Evolutionary conservation across 176 grass and related monocot genomes (phyloP).

Genomic region (Oryza brachyantha): DNA sequence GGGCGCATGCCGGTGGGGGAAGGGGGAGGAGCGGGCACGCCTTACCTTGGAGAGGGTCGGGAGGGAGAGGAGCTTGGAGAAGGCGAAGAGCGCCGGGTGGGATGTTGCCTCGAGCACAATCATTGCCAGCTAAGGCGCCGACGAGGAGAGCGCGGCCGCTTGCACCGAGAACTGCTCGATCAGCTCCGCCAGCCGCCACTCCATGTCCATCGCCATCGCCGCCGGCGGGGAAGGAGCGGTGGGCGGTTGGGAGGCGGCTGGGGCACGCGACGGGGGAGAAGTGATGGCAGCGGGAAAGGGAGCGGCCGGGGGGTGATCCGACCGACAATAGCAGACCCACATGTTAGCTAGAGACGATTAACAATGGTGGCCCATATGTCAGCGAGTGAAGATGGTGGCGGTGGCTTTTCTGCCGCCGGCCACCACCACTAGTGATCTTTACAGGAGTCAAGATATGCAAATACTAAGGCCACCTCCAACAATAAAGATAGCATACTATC

Average conservation of each 20-base stretch:
- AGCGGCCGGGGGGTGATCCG: no score
- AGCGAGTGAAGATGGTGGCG: no score
- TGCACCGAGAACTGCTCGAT: constrained; percentile 86
- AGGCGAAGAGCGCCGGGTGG: constrained; percentile 91
- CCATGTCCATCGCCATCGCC: constrained; percentile 63
- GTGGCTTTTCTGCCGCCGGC: no score
- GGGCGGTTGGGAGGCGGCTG: constrained; percentile 1
- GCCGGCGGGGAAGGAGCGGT: background rate
- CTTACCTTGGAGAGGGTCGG: constrained; percentile 75
- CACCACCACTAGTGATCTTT: no score
- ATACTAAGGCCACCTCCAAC: no score
- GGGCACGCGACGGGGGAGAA: no score
- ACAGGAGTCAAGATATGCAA: no score
- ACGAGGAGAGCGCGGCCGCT: constrained; percentile 54
- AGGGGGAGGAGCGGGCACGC: background rate
- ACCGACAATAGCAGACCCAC: no score
- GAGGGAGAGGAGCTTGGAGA: constrained; percentile 93
- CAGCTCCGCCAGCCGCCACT: constrained; percentile 82
- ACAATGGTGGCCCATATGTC: no score
- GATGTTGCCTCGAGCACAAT: constrained; percentile 89
- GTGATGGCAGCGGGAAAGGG: no score
- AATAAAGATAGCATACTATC: no score
- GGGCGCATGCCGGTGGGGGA: background rate
- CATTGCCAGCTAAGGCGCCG: constrained; percentile 58
- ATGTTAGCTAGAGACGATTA: no score